phyloP scores from a whole-genome alignment of 2,329 filamentous ascomycete species.

The Scedosporium minutisporum region DNA sequence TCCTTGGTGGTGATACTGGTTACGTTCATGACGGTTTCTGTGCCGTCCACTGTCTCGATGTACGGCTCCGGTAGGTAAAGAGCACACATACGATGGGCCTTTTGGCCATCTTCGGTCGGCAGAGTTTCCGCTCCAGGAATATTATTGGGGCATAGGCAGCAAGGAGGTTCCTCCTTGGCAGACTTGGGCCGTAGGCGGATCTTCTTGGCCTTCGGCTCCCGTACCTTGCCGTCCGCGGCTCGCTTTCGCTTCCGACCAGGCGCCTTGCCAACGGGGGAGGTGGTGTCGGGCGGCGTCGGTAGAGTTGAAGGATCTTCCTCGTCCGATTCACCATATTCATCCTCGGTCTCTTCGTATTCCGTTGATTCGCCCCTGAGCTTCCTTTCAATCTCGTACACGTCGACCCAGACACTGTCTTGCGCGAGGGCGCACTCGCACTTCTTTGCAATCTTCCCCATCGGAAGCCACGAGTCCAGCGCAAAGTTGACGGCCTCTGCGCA shows the following conservation, averaged over 20 bases:
- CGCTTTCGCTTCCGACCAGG: constrained; percentile 52
- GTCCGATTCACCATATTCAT: constrained; percentile 55
- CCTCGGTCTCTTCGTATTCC: constrained; percentile 70
- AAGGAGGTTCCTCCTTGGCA: constrained; percentile 68
- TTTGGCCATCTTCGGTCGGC: constrained; percentile 75
- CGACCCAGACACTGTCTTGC: constrained; percentile 96
- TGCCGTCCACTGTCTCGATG: constrained; percentile 61
- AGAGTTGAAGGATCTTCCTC: constrained; percentile 57
- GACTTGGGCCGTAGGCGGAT: constrained; percentile 63
- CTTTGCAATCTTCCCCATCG: constrained; percentile 91
- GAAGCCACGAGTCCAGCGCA: constrained; percentile 86
- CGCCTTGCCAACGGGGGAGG: constrained; percentile 48
- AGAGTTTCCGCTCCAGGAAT: constrained; percentile 74
- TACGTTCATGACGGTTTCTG: constrained; percentile 69
- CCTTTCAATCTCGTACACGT: constrained; percentile 90
- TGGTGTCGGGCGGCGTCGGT: constrained; percentile 65
- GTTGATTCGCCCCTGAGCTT: constrained; percentile 85
- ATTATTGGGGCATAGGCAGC: constrained; percentile 86
- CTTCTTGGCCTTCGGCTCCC: constrained; percentile 42
- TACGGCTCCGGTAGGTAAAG: constrained; percentile 87
- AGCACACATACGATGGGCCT: constrained; percentile 82
- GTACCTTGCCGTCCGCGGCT: constrained; percentile 16
- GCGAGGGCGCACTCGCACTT: constrained; percentile 94
- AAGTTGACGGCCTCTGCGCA: constrained; percentile 99
- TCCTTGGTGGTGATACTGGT: constrained; percentile 76